Base-by-base conservation (phyloP, 805 yeast species). In the Candida tammaniensis region DNA sequence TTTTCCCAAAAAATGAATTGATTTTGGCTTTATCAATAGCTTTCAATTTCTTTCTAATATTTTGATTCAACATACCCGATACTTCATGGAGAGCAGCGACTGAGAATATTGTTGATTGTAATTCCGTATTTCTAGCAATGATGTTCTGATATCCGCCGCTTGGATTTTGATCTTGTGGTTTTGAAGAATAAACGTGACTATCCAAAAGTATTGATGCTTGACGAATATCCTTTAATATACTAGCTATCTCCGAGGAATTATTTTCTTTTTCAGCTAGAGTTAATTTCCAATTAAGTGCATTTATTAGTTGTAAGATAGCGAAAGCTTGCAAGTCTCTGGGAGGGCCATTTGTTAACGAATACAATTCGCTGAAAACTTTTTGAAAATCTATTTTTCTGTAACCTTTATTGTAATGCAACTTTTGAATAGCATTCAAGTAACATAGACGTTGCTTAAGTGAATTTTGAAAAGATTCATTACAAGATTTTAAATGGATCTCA, bases 271-370 rank as follows among this genome's bases (percentile, higher is more conserved):
- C 31, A 17, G 32, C 31, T 13, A 34, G 5, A 19, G 21, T 23
- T 7, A 27, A 28, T 24, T 21, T 28, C 38, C 38, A 34, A 15
- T 34, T 17, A 11, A 34, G 20, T 13, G 28, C 33, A 28, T 34
- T 34, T 4, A 25, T 17, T 12, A 30, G 14, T 17, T 35, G 34
- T 5, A 35, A 18, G 4, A 30, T 9, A 2, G 38, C 18, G 21
- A 13, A 35, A n/a, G 25, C 22, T 4, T 25, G 19, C 11, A 35
- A 5, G 11, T 35, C 34, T 12, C 15, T 17, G 12, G 8, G 7
- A 11, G 26, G 25, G 7, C 17, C 33, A 6, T 19, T 23, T 6
- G 7, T 19, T 13, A 28, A n/a, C n/a, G n/a, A n/a, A n/a, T n/a
- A n/a, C n/a, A n/a, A n/a, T n/a, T n/a, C n/a, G n/a, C n/a, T n/a